Base-by-base conservation (phyloP, 192 early-diverging fungal genomes). In the Coemansia pectinata region DNA sequence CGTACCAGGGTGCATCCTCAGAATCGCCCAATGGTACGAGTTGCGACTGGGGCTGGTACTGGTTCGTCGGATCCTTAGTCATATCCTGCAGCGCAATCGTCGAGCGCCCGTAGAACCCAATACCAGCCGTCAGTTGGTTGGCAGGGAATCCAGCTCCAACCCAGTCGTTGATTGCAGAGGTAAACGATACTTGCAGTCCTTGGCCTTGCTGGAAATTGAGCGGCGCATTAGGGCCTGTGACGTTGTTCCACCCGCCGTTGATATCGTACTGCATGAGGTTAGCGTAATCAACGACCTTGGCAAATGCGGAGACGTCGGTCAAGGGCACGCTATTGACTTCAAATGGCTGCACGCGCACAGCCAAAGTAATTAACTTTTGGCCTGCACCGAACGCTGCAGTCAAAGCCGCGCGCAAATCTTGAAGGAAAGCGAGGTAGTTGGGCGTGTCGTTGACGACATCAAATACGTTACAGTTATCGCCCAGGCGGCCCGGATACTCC, bases 191-290 rank as follows among this genome's bases (percentile, higher is more conserved):
- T 9, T 66, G 70, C 9, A 66, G 33, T 0, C 86, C 85, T 14
- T 71, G 68, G 38, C 63, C 82, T 10, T 53, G 17, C 17, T 85
- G 71, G 52, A 63, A 71, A 41, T 81, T 71, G 29, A 89, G 72
- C 15, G 89, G 88, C 10, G 89, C 88, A 62, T 89, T 89, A 10
- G 89, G 89, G 3, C 88, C 88, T 1, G 87, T 90, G 2, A 65
- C 69, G 19, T 67, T 44, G 58, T 76, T 81, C 88, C 87, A 91
- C 7, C 85, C 76, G 29, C 87, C 86, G 57, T 81, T 72, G 48
- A 82, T 85, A 75, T 89, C 90, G 63, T 92, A 91, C 17, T 81
- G 82, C 90, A 92, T 91, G 15, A 94, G 53, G 39, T 91, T 90
- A 61, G 91, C 86, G 25, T 83, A 86, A 66, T 88, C 85, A 6